Evolutionary conservation across 805 yeast genomes (phyloP).

Genomic region (Hanseniaspora nectarophila): DNA sequence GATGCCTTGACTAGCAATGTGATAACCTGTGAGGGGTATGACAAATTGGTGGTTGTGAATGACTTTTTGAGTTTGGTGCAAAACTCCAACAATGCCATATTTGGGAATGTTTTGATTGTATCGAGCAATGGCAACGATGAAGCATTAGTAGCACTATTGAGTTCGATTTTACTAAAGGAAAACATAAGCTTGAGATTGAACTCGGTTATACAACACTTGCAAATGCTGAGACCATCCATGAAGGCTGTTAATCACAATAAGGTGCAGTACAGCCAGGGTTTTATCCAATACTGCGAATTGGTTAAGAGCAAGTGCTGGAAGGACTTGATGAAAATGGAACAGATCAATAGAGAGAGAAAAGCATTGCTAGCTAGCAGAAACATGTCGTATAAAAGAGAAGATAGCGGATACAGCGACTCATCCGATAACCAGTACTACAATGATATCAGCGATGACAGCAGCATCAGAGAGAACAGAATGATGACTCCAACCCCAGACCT

Average conservation of each 20-base stretch:
- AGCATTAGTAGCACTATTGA: constrained; percentile 21
- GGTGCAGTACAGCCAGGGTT: constrained; percentile 11
- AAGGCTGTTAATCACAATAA: constrained; percentile 16
- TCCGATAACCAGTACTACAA: neutral
- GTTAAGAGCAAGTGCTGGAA: constrained; percentile 14
- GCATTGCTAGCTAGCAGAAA: neutral
- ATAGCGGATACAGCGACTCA: neutral
- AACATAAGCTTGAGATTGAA: constrained; percentile 19
- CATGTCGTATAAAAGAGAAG: constrained; percentile 5
- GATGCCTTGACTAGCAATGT: constrained; percentile 16
- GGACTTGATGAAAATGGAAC: neutral
- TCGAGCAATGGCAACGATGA: constrained; percentile 23
- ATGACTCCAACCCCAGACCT: constrained; percentile 8
- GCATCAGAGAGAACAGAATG: neutral
- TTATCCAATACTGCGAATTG: constrained; percentile 14
- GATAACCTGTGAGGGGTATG: constrained; percentile 18
- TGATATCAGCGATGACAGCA: neutral
- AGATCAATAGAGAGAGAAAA: constrained; percentile 6
- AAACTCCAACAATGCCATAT: constrained; percentile 8
- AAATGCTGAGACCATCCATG: constrained; percentile 22
- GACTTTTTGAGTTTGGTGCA: constrained; percentile 25
- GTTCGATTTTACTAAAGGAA: constrained; percentile 22
- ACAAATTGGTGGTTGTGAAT: constrained; percentile 22
- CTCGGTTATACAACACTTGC: constrained; percentile 26
- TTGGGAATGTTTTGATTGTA: constrained; percentile 21